Conservation (phyloP, 2,329 filamentous ascomycete genomes). For the Coleophoma crateriformis region DNA sequence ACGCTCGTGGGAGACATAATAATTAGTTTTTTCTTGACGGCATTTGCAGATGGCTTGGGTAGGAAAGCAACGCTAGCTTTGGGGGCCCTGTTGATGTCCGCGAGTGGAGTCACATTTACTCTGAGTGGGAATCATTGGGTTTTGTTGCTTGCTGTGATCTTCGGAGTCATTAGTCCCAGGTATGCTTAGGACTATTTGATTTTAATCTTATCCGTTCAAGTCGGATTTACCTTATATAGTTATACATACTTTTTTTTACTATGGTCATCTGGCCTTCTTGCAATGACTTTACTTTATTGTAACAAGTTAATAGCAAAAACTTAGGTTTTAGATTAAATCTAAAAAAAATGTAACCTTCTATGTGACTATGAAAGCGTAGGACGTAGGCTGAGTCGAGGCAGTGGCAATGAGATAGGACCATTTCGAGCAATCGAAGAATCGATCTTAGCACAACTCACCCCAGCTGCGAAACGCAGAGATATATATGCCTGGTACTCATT, state of each 20-base stretch:
- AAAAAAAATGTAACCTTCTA: slow-evolving; percentile 48
- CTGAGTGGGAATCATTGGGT: slow-evolving; percentile 45
- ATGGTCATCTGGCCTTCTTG: too few relatives aligned
- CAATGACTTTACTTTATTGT: too few relatives aligned
- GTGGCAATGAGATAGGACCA: slow-evolving; percentile 55
- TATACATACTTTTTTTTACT: too few relatives aligned
- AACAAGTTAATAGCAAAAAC: too few relatives aligned
- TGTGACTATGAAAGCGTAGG: slow-evolving; percentile 34
- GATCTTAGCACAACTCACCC: slow-evolving; percentile 46
- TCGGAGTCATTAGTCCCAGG: slow-evolving; percentile 54
- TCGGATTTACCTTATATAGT: too few relatives aligned
- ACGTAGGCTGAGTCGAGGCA: slow-evolving; percentile 26
- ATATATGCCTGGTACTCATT: slow-evolving; percentile 55
- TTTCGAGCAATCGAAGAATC: slow-evolving; percentile 55
- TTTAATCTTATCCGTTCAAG: too few relatives aligned
- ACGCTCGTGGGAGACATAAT: slow-evolving; percentile 51
- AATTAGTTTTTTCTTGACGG: slow-evolving; percentile 49
- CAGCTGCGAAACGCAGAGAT: slow-evolving; percentile 36
- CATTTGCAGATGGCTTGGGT: slow-evolving; percentile 49
- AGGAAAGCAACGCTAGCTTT: slow-evolving; percentile 41
- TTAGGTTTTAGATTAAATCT: too few relatives aligned
- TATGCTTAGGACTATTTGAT: too few relatives aligned
- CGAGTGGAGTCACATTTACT: slow-evolving; percentile 48
- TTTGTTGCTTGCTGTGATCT: slow-evolving; percentile 45
- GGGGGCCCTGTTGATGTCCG: slow-evolving; percentile 46